Evolutionary conservation across 306 rosid genomes (phyloP).

Genomic region (Pyrus betulifolia): DNA sequence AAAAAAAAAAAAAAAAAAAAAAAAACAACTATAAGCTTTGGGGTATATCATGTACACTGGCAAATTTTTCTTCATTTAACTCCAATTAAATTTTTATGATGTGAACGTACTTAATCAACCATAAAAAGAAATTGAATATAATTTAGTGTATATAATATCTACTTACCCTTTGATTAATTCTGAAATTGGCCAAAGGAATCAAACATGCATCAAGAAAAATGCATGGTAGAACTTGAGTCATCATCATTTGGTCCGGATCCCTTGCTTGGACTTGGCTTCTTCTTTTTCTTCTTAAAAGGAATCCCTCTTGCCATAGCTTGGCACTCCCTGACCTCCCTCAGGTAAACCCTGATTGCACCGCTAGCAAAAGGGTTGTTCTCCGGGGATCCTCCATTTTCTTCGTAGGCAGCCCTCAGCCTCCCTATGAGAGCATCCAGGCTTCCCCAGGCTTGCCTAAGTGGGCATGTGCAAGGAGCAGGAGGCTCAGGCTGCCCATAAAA

Average conservation of each 20-base stretch:
- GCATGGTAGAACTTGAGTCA: slow-evolving; percentile 34
- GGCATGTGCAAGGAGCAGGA: slow-evolving; percentile 91
- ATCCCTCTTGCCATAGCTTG: slow-evolving; percentile 97
- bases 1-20: too few species aligned
- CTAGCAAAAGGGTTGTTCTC: slow-evolving; percentile 78
- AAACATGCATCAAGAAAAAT: slow-evolving; percentile 38
- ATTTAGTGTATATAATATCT: not conserved
- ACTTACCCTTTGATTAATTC: slow-evolving; percentile 26
- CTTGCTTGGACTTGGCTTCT: slow-evolving; percentile 18
- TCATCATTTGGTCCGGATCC: slow-evolving; percentile 33
- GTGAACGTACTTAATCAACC: not conserved
- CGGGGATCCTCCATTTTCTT: slow-evolving; percentile 79
- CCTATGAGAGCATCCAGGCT: slow-evolving; percentile 95
- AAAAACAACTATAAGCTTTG: not conserved
- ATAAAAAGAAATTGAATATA: not conserved
- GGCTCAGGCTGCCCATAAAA: slow-evolving; percentile 94
- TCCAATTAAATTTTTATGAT: not conserved
- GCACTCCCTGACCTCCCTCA: slow-evolving; percentile 78
- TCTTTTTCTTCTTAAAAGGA: slow-evolving; percentile 94
- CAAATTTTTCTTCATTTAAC: not conserved
- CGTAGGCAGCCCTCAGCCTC: slow-evolving; percentile 90
- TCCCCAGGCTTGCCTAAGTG: slow-evolving; percentile 93
- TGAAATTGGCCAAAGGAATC: slow-evolving; percentile 7
- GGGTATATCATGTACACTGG: not conserved
- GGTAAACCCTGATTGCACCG: slow-evolving; percentile 73